Evolutionary conservation across 2,329 filamentous ascomycete species (phyloP), one percentile per base, ranked within the genome.

Genomic region (Aulographum hederae): DNA sequence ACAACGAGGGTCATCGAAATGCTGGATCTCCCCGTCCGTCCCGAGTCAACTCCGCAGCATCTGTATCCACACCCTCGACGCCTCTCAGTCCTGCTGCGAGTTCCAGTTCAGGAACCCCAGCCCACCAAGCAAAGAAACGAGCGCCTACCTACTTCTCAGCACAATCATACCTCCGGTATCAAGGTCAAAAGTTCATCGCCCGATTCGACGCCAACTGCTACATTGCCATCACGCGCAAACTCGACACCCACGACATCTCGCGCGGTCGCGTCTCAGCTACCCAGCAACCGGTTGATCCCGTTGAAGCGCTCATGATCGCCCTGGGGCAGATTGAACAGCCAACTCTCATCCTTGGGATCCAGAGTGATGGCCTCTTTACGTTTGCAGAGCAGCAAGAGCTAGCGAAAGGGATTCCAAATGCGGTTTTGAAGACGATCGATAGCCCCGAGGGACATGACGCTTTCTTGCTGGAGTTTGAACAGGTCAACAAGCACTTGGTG

Each of bases 171-270:
- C 69, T 98, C 27, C 78, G 89, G 14, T 98, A 98, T 54, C 89
- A 98, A 56, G 86, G 84, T 34, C 70, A 77, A 44, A 98, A 98
- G 54, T 98, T 98, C 45, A 89, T 95, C 44, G 84, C 80, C 53
- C 78, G 89, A 6, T 98, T 95, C 52, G 89, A 98, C 54, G 81
- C 84, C 46, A 98, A 98, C 53, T 98, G 89, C 59, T 98, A 98
- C 59, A 95, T 98, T 43, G 85, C 89, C 42, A 94, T 98, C 54
- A 95, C 89, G 4, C 78, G 89, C 46, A 98, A 98, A 56, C 69
- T 98, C 12, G 89, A 98, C 51, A 95, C 89, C 0, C 89, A 98
- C 53, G 89, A 98, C 50, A 73, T 98, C 17, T 91, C 84, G 11
- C 71, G 85, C 26, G 70, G 75, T 47, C 76, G 86, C 4, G 60